Conservation (phyloP, 495 filamentous ascomycete genomes). For the Trichoderma gamsii region DNA sequence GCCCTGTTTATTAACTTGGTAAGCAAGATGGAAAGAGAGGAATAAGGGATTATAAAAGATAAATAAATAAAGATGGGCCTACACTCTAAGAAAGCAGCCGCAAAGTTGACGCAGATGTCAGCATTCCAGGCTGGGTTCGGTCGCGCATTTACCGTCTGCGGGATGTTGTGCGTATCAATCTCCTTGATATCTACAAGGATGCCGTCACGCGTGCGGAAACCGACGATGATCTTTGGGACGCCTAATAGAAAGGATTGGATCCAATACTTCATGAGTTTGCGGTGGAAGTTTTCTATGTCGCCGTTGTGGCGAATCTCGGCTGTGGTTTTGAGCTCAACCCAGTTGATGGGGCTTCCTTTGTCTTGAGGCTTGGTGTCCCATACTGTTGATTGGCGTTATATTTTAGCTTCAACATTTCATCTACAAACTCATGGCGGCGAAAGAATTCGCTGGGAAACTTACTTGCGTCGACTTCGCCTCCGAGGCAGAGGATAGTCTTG, state of each 20-base stretch:
- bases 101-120: constrained; percentile 86
- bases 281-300: constrained; percentile 69
- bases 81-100: constrained; percentile 71
- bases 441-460: constrained; percentile 28
- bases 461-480: constrained; percentile 94
- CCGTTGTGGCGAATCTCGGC: constrained; percentile 59
- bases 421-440: neutral
- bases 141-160: constrained; percentile 58
- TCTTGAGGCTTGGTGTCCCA: constrained; percentile 73
- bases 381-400: constrained; percentile 38
- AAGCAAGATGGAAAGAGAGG: neutral
- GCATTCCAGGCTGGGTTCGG: constrained; percentile 74
- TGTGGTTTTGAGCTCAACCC: constrained; percentile 91
- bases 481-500: constrained; percentile 62
- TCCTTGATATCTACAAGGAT: constrained; percentile 66
- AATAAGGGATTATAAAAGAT: neutral
- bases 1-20: constrained; percentile 35
- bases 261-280: constrained; percentile 92
- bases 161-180: constrained; percentile 70
- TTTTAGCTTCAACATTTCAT: neutral
- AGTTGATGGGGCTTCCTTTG: constrained; percentile 65
- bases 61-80: constrained; percentile 20
- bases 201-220: constrained; percentile 71
- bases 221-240: constrained; percentile 85
- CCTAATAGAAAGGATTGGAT: constrained; percentile 92